Base-by-base conservation (phyloP, 352 stramenopile genomes). In the Globisporangium perplexum region DNA sequence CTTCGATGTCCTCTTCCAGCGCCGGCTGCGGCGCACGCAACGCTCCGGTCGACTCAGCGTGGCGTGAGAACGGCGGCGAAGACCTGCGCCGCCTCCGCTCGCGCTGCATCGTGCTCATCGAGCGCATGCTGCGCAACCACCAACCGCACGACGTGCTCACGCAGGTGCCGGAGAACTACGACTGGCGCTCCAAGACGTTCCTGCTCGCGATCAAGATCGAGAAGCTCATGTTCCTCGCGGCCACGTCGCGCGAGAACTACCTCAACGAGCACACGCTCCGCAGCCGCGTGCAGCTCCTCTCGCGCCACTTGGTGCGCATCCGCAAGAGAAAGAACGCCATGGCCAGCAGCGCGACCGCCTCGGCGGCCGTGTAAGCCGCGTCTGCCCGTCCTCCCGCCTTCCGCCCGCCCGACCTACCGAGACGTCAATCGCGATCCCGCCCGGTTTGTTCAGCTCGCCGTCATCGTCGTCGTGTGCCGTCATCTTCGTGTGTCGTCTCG, bases 181-280 rank as follows among this genome's bases (percentile, higher is more conserved):
- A 84, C 59, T 87, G 76, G 76, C 54, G 62, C 46, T 75, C 71
- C 54, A 87, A 84, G 67, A 84, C 73, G 18, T 84, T 87, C 56
- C 68, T 71, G 42, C 60, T 87, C 47, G 72, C 76, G 23, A 71
- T 87, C 69, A 87, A 87, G 62, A 74, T 87, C 53, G 76, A 87
- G 48, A 66, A 71, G 17, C 66, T 87, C 65, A 77, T 87, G 60
- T 87, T 87, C 56, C 55, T 74, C 46, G 57, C 73, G 1, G 72
- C 76, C 6, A 59, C 65, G 36, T 81, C 76, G 18, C 68, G 66
- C 7, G 72, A 87, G 61, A 81, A 69, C 60, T 87, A 87, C 63
- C 45, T 84, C 44, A 70, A 87, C 62, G 67, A 84, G 46, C 58
- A 72, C 20, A 85, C 76, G 30, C 62, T 87, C 10, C 67, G 63